Conservation (phyloP, 495 filamentous ascomycete genomes). For the Annulohypoxylon nitens region DNA sequence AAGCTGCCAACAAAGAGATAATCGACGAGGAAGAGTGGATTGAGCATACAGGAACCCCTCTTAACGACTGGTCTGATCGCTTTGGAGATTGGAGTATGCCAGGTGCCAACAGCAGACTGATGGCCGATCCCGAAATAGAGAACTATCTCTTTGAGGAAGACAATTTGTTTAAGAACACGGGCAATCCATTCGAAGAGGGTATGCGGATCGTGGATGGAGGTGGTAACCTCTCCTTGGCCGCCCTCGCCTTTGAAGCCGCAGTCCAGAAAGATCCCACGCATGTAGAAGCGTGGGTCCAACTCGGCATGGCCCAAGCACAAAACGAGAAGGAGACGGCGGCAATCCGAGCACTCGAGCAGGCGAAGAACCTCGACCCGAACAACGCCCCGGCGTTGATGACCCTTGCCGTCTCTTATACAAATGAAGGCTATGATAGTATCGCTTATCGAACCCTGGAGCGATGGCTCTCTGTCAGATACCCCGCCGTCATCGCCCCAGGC, state of each 20-base stretch:
- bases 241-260: slow-evolving; percentile 96
- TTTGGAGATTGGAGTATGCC: slow-evolving; percentile 64
- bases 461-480: slow-evolving; percentile 95
- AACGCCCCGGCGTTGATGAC: slow-evolving; percentile 94
- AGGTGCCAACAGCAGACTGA: slow-evolving; percentile 67
- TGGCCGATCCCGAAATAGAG: slow-evolving; percentile 79
- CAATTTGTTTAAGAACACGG: slow-evolving; percentile 82
- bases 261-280: slow-evolving; percentile 90
- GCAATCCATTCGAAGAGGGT: slow-evolving; percentile 90
- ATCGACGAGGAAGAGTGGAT: slow-evolving; percentile 73
- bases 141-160: slow-evolving; percentile 96
- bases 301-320: slow-evolving; percentile 93
- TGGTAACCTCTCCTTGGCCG: slow-evolving; percentile 92
- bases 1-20: slow-evolving; percentile 75
- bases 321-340: slow-evolving; percentile 98
- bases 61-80: slow-evolving; percentile 72
- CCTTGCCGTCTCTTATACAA: slow-evolving; percentile 97
- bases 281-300: slow-evolving; percentile 90
- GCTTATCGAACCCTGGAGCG: slow-evolving; percentile 97
- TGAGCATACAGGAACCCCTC: slow-evolving; percentile 73
- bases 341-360: slow-evolving; percentile 96
- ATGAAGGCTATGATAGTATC: slow-evolving; percentile 97
- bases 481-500: slow-evolving; percentile 75
- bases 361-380: slow-evolving; percentile 84
- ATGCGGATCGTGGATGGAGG: slow-evolving; percentile 90